Base-by-base conservation (phyloP, 2,329 filamentous ascomycete species). In the Trichoderma guizhouense region DNA sequence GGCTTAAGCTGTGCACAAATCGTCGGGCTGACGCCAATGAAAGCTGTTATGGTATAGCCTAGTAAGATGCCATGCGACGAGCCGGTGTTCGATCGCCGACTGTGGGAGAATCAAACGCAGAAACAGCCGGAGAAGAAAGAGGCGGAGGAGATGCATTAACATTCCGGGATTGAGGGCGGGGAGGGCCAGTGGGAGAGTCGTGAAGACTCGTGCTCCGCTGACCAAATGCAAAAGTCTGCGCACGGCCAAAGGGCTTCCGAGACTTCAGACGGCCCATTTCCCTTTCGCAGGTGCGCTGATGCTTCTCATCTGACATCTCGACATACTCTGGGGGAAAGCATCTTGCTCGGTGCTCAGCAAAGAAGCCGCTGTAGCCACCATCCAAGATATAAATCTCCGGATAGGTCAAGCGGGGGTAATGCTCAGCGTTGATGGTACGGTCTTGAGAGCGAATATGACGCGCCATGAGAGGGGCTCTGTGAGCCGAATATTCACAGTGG, bases 401-500 rank as follows among this genome's bases (percentile, higher is more conserved):
- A 79, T 97, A 99, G n/a, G 92, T 94, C 73, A 99, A 89, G 72
- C 87, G 88, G 21, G 96, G 96, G 79, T 98, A 99, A 75, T 88
- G 88, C 81, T 96, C 93, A 69, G 90, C 90, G 81, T 99, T 99
- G 79, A 90, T 86, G 47, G 90, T 90, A 72, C 96, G 93, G 82
- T 99, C 96, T 79, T 93, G 91, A 73, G 94, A 91, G 75, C 96
- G 95, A 73, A 99, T 90, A 81, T 94, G 94, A 77, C 96, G 94
- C 64, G 96, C 96, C 92, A 98, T 98, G 74, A 97, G 91, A 61
- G 96, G 96, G 60, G 96, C 96, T 74, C 96, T 93, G 81, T 98
- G 95, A 51, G 94, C 95, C 39, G 96, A 98, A 83, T 98, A 99
- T 83, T 99, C 96, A 88, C 96, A 99, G 84, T 99, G 96, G 77